Conservation (phyloP, 1,284 basidiomycete genomes). For the Leccinum fallax region DNA sequence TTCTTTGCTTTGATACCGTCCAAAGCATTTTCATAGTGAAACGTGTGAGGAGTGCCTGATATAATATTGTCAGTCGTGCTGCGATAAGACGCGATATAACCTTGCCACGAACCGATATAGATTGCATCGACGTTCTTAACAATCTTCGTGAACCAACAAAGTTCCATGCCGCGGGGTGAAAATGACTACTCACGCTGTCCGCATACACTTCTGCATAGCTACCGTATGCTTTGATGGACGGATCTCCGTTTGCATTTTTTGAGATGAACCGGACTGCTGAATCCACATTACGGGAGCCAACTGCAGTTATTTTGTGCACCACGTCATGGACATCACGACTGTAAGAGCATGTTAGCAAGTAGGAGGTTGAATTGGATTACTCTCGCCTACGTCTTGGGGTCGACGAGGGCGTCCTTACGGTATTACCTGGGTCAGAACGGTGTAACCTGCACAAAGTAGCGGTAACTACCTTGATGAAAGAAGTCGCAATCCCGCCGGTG, state of each 20-base stretch:
- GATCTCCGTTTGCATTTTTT: conserved; percentile 49
- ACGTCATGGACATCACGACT: conserved; percentile 77
- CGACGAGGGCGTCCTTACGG: conserved; percentile 47
- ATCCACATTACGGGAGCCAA: conserved; percentile 74
- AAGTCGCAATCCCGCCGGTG: conserved; percentile 49
- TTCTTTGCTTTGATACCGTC: conserved; percentile 81
- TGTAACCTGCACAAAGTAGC: neutral
- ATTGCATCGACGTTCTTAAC: conserved; percentile 74
- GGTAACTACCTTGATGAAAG: conserved; percentile 45
- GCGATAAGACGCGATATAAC: conserved; percentile 5
- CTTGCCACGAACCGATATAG: conserved; percentile 65
- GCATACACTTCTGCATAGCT: conserved; percentile 78
- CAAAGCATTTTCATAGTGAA: conserved; percentile 80
- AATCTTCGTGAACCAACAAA: conserved; percentile 10
- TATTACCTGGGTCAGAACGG: conserved; percentile 10
- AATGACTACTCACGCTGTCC: conserved; percentile 53
- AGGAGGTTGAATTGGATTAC: neutral
- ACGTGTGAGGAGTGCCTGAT: conserved; percentile 82
- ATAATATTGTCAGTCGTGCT: conserved; percentile 10
- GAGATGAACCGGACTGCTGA: conserved; percentile 77
- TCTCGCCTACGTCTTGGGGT: conserved; percentile 49
- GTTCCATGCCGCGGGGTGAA: neutral
- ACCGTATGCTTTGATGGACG: conserved; percentile 69
- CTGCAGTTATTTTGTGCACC: conserved; percentile 73
- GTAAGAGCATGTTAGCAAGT: conserved; percentile 2